These are phyloP conservation scores for Corynespora cassiicola DNA, from an alignment of 2,329 filamentous ascomycete species.

Conservation along the genomic window DNA sequence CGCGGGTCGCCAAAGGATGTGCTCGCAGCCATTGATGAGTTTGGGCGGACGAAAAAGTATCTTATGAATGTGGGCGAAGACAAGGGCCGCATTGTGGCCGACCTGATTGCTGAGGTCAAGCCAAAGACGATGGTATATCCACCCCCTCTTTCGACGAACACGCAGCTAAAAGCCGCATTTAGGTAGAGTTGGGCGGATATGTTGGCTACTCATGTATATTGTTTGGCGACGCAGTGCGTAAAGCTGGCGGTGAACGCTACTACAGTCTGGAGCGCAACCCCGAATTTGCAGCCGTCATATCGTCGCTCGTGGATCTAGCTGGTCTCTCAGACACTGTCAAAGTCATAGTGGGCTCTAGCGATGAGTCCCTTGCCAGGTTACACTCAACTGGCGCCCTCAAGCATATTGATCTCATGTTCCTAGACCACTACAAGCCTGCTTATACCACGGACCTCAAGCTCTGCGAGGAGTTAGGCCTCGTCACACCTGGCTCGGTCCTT, in stretches of 20 bases:
- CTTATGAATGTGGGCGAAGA: slow-evolving; percentile 82
- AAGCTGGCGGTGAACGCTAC: slow-evolving; percentile 70
- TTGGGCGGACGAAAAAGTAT: slow-evolving; percentile 68
- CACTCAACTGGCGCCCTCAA: slow-evolving; percentile 60
- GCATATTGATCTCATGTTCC: slow-evolving; percentile 74
- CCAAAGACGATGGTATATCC: slow-evolving; percentile 70
- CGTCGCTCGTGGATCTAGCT: slow-evolving; percentile 73
- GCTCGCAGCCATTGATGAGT: slow-evolving; percentile 74
- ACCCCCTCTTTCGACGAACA: too few species aligned
- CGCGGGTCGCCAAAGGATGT: slow-evolving; percentile 69
- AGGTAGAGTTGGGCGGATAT: slow-evolving; percentile 80
- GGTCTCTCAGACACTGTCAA: slow-evolving; percentile 74
- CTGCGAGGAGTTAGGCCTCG: slow-evolving; percentile 72
- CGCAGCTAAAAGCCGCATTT: slow-evolving; percentile 2
- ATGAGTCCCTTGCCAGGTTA: slow-evolving; percentile 69
- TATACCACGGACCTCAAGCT: slow-evolving; percentile 79
- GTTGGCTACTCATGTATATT: slow-evolving; percentile 82
- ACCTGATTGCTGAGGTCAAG: slow-evolving; percentile 71
- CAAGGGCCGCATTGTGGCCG: slow-evolving; percentile 74
- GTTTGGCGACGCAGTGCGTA: slow-evolving; percentile 71
- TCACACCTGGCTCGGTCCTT: slow-evolving; percentile 67
- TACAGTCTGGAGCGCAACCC: slow-evolving; percentile 76
- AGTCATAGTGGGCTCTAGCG: slow-evolving; percentile 73
- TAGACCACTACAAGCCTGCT: slow-evolving; percentile 81
- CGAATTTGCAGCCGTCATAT: slow-evolving; percentile 74